Conservation (phyloP, 2,329 filamentous ascomycete genomes). For the Ilyonectria sp. region DNA sequence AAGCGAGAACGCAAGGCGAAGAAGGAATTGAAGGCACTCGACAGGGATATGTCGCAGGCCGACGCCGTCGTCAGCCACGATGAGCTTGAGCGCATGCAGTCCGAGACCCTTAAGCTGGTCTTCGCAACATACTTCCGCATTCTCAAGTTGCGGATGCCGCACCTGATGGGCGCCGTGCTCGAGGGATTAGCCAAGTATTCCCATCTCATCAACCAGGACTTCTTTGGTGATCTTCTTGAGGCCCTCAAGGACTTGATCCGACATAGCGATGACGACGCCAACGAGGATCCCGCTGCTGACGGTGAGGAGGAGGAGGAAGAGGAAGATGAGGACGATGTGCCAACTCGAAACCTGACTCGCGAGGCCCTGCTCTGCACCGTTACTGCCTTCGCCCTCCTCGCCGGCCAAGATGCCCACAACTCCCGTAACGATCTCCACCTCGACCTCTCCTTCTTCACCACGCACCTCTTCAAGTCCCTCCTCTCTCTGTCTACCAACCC, state of each 20-base stretch:
- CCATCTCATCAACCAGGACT: slow-evolving; percentile 98
- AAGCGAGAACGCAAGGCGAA: slow-evolving; percentile 88
- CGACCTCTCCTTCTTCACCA: slow-evolving; percentile 95
- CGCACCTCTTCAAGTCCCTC: slow-evolving; percentile 90
- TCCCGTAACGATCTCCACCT: slow-evolving; percentile 86
- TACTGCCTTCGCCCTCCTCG: slow-evolving; percentile 95
- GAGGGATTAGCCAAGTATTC: slow-evolving; percentile 95
- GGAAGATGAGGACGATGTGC: slow-evolving; percentile 60
- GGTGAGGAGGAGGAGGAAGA: slow-evolving; percentile 62
- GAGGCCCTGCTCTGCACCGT: slow-evolving; percentile 95
- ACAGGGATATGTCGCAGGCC: slow-evolving; percentile 94
- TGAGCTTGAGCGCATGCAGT: slow-evolving; percentile 93
- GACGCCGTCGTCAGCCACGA: slow-evolving; percentile 94
- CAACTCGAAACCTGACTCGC: slow-evolving; percentile 81
- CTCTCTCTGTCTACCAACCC: slow-evolving; percentile 84
- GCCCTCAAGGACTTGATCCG: slow-evolving; percentile 93
- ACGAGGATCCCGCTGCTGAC: slow-evolving; percentile 59
- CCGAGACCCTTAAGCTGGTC: slow-evolving; percentile 95
- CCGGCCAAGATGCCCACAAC: slow-evolving; percentile 92
- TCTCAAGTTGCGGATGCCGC: slow-evolving; percentile 83
- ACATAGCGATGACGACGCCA: slow-evolving; percentile 74
- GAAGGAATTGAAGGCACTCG: slow-evolving; percentile 88
- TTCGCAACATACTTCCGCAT: slow-evolving; percentile 97
- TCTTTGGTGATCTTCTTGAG: slow-evolving; percentile 96
- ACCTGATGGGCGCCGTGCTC: slow-evolving; percentile 96